phyloP scores from a whole-genome alignment of 306 rosid species.

The Geum urbanum region DNA sequence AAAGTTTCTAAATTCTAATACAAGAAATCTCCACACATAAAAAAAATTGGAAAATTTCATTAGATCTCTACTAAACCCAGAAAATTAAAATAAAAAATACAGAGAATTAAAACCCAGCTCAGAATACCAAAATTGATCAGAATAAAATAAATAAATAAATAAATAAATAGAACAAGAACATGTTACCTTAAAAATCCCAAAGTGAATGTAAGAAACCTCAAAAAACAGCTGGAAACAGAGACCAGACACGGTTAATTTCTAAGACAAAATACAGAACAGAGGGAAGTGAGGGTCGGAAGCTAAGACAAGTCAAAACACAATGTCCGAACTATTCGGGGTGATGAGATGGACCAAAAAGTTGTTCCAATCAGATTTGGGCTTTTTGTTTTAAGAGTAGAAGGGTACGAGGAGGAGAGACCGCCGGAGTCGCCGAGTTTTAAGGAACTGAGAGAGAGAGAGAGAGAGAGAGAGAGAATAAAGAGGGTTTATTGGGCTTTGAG shows the following conservation, averaged over 20 bases:
- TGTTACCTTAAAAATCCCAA: too few species aligned
- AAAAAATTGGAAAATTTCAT: background rate
- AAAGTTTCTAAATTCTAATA: background rate
- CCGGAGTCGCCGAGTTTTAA: background rate
- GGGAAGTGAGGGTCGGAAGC: too few species aligned
- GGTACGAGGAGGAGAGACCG: background rate
- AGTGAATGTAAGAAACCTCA: too few species aligned
- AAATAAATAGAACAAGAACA: background rate
- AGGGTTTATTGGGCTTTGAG: background rate
- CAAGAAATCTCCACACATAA: background rate
- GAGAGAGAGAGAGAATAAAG: too few species aligned
- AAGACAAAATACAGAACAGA: too few species aligned
- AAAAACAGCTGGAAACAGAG: too few species aligned
- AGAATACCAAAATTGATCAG: background rate
- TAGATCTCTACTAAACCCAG: conserved; percentile 15
- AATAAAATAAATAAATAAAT: background rate
- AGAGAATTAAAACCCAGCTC: background rate
- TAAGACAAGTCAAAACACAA: background rate
- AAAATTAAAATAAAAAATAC: background rate
- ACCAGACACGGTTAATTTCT: too few species aligned
- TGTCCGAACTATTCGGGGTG: conserved; percentile 9
- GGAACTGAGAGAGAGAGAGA: background rate
- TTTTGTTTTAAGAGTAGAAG: background rate
- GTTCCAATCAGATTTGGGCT: background rate
- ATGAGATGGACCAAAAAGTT: too few species aligned